These are phyloP conservation scores for Lentinula lateritia DNA, from an alignment of 768 basidiomycete genomes.

Conservation along the genomic window DNA sequence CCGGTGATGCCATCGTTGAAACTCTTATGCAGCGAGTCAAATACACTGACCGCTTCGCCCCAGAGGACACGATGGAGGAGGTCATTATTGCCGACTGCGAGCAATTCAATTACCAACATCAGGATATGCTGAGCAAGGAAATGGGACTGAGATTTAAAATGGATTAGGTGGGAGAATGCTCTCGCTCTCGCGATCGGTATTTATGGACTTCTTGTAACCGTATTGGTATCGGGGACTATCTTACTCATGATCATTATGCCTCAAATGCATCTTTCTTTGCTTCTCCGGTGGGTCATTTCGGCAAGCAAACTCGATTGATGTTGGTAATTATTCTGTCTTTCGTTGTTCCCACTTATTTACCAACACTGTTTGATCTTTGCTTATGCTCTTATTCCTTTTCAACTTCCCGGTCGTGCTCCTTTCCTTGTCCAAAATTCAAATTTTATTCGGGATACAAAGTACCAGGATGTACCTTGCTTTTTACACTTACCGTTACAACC, in stretches of 20 bases:
- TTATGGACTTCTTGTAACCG: neutral
- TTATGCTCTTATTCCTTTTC: neutral
- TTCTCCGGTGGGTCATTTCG: neutral
- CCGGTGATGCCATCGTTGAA: constrained; percentile 52
- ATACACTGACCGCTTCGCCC: constrained; percentile 28
- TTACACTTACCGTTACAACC: no score
- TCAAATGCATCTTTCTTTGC: neutral
- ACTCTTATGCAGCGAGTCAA: constrained; percentile 43
- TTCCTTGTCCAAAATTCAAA: neutral
- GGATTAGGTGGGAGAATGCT: neutral
- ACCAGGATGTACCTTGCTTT: no score
- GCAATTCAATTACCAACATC: constrained; percentile 23
- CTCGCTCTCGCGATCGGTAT: neutral
- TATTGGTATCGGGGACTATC: no score
- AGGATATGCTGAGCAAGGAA: constrained; percentile 19
- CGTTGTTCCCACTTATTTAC: neutral
- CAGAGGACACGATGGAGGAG: constrained; percentile 22
- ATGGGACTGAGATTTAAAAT: constrained; percentile 15
- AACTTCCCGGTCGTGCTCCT: neutral
- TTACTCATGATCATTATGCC: neutral
- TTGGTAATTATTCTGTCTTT: neutral
- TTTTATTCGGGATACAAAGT: no score
- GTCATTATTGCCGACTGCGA: constrained; percentile 37
- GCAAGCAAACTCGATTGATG: neutral
- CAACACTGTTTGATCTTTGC: neutral